Evolutionary conservation across 1,284 basidiomycete genomes (phyloP).

Genomic region (Earliella scabrosa): DNA sequence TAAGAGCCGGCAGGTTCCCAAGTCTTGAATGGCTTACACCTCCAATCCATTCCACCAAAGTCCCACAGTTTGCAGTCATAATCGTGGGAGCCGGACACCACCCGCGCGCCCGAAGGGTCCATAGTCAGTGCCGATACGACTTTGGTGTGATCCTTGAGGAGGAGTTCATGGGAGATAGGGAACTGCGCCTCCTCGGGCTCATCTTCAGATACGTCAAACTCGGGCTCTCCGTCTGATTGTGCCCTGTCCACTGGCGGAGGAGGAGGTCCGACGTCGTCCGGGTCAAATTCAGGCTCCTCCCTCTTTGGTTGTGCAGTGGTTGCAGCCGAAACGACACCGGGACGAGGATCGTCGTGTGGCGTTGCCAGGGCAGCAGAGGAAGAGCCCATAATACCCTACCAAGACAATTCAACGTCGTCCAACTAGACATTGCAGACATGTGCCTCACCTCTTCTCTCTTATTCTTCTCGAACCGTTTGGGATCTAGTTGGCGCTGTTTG

Average conservation of each 20-base stretch:
- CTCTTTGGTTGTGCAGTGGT: not conserved
- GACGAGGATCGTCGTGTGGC: conserved; percentile 7
- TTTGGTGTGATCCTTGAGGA: conserved; percentile 93
- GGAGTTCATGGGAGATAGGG: conserved; percentile 87
- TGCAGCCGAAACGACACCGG: conserved; percentile 8
- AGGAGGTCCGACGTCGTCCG: conserved; percentile 40
- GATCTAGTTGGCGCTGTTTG: conserved; percentile 69
- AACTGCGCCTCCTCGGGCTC: conserved; percentile 56
- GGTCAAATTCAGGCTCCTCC: conserved; percentile 36
- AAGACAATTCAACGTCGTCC: not conserved
- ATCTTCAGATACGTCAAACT: conserved; percentile 63
- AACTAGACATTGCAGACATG: not conserved
- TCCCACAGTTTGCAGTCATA: conserved; percentile 99
- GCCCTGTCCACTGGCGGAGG: conserved; percentile 21
- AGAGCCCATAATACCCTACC: conserved; percentile 10
- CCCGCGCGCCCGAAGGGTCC: conserved; percentile 91
- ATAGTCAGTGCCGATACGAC: conserved; percentile 91
- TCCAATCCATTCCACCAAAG: conserved; percentile 95
- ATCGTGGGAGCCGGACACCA: conserved; percentile 93
- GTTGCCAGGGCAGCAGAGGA: conserved; percentile 7
- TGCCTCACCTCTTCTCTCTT: conserved; percentile 56
- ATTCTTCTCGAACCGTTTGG: conserved; percentile 74
- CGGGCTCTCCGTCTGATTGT: conserved; percentile 52
- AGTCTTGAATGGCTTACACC: conserved; percentile 91
- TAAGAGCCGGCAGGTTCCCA: conserved; percentile 96